Percentiles rank a stretch among this genome's conserved stretches.
Evolutionary conservation across 2,329 filamentous ascomycete species (phyloP).

Genomic region (Aspergillus jensenii): DNA sequence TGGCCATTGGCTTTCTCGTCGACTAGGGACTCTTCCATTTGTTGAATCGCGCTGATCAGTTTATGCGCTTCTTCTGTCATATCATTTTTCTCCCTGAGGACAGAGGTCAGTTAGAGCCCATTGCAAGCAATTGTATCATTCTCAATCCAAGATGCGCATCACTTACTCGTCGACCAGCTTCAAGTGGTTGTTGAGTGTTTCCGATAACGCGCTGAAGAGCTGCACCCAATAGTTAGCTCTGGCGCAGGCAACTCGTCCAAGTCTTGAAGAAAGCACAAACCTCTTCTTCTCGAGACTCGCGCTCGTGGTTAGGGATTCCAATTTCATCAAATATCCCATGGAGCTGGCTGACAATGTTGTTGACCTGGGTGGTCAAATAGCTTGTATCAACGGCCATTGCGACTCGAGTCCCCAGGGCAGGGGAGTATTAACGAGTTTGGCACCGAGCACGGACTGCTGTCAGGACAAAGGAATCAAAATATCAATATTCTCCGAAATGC

Average conservation of each 20-base stretch:
- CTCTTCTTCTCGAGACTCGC: constrained; percentile 85
- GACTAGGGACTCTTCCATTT: constrained; percentile 90
- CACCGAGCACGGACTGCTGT: background rate
- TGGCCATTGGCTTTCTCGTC: constrained; percentile 67
- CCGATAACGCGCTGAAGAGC: constrained; percentile 89
- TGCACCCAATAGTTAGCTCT: constrained; percentile 41
- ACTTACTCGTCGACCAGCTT: constrained; percentile 70
- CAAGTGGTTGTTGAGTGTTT: constrained; percentile 87
- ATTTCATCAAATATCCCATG: constrained; percentile 97
- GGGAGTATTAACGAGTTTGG: constrained; percentile 4
- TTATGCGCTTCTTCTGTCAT: constrained; percentile 86
- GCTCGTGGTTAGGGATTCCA: constrained; percentile 88
- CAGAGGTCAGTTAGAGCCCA: constrained; percentile 10
- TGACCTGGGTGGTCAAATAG: constrained; percentile 92
- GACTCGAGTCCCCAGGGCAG: constrained; percentile 11
- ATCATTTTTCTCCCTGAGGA: constrained; percentile 73
- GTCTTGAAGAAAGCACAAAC: constrained; percentile 50
- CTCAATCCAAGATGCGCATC: background rate
- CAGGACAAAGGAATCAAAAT: constrained; percentile 5
- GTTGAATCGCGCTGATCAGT: constrained; percentile 80
- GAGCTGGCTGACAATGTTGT: constrained; percentile 86
- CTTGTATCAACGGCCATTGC: constrained; percentile 75
- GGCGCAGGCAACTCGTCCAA: background rate
- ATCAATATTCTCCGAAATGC: constrained; percentile 7
- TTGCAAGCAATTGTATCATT: background rate